Conservation (phyloP, 129 eudicot species). For the Pittosporum tobira region DNA sequence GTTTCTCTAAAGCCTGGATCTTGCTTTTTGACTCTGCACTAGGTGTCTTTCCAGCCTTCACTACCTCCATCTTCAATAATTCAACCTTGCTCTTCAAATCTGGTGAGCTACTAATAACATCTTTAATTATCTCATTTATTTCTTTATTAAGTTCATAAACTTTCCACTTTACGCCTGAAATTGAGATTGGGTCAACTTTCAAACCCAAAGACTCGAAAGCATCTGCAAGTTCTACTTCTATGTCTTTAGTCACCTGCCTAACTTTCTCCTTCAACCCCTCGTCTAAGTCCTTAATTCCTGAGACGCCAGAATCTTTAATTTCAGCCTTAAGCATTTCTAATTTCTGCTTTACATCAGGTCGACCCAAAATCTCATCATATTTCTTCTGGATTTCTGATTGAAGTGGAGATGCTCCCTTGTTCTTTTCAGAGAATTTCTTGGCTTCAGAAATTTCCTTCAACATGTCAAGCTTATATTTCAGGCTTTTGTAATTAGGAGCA, state of each 20-base stretch:
- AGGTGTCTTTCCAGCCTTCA: conserved; percentile 39
- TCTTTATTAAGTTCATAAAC: conserved; percentile 47
- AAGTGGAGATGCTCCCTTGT: conserved; percentile 30
- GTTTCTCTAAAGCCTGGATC: conserved; percentile 44
- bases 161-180: conserved; percentile 26
- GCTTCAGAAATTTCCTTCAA: conserved; percentile 51
- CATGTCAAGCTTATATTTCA: conserved; percentile 49
- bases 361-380: conserved; percentile 24
- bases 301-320: conserved; percentile 33
- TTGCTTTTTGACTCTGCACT: conserved; percentile 44
- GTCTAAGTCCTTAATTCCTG: conserved; percentile 25
- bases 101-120: conserved; percentile 40
- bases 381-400: conserved; percentile 28
- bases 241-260: conserved; percentile 35
- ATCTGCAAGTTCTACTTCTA: conserved; percentile 39
- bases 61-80: conserved; percentile 39
- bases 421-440: conserved; percentile 34
- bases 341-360: conserved; percentile 50
- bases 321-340: conserved; percentile 43
- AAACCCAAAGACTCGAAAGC: conserved; percentile 45
- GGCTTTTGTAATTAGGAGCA: conserved; percentile 60
- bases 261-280: conserved; percentile 44
- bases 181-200: conserved; percentile 28
- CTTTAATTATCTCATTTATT: conserved; percentile 34
- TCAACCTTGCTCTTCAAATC: conserved; percentile 56